Conservation (phyloP, 108 stramenopile genomes). For the Skeletonema potamos region DNA sequence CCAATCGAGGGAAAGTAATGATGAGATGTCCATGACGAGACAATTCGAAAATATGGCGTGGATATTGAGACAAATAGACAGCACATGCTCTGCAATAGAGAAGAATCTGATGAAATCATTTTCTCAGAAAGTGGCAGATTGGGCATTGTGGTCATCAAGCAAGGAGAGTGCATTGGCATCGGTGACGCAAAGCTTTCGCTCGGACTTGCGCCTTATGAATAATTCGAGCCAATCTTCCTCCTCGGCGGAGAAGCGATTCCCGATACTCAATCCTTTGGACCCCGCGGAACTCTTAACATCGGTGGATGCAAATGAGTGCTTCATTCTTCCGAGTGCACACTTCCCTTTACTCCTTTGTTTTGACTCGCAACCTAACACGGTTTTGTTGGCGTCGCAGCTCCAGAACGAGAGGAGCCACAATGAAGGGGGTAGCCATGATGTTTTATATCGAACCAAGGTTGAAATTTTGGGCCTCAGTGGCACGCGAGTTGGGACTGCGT, state of each 20-base stretch:
- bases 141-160: constrained; percentile 80
- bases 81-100: constrained; percentile 66
- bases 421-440: constrained; percentile 35
- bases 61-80: constrained; percentile 69
- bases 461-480: constrained; percentile 48
- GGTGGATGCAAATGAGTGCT: constrained; percentile 71
- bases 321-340: constrained; percentile 86
- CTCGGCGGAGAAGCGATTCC: constrained; percentile 17
- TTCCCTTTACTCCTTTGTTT: constrained; percentile 83
- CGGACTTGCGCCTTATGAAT: constrained; percentile 50
- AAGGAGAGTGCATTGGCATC: constrained; percentile 72
- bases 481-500: constrained; percentile 20
- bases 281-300: constrained; percentile 54
- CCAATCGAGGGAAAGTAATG: not conserved
- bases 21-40: constrained; percentile 12
- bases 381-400: not conserved
- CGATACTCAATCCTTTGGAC: constrained; percentile 76
- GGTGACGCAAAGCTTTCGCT: constrained; percentile 65
- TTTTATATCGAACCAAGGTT: constrained; percentile 65
- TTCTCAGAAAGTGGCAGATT: constrained; percentile 78
- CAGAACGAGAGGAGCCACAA: not conserved
- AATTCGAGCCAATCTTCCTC: not conserved
- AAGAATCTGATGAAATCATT: constrained; percentile 70
- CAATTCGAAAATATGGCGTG: constrained; percentile 62
- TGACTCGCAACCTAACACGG: constrained; percentile 33